These are phyloP conservation scores for Sphaerulina musiva DNA, from an alignment of 2,329 filamentous ascomycete species.

Conservation along the genomic window DNA sequence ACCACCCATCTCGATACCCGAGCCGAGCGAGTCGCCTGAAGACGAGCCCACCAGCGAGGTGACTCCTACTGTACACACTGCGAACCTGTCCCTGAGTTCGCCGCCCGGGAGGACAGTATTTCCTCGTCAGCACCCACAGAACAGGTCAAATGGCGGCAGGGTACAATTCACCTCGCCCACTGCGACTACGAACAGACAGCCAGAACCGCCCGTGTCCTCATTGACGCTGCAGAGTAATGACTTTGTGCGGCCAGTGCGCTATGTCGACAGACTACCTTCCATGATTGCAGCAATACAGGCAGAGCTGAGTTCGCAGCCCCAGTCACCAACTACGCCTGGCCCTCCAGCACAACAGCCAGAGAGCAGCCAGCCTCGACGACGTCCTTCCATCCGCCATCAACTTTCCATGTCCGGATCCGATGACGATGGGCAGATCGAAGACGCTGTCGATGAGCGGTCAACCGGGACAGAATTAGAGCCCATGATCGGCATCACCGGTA, in stretches of 20 bases:
- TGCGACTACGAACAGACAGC: slow-evolving; percentile 13
- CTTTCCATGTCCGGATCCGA: slow-evolving; percentile 77
- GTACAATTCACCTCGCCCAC: slow-evolving; percentile 29
- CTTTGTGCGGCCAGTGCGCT: slow-evolving; percentile 74
- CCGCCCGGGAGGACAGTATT: slow-evolving; percentile 66
- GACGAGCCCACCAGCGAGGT: slow-evolving; percentile 53
- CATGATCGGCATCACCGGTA: slow-evolving; percentile 65
- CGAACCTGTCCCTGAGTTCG: slow-evolving; percentile 59
- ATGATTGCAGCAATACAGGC: slow-evolving; percentile 66
- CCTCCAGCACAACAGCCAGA: slow-evolving; percentile 53
- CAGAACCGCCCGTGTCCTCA: slow-evolving; percentile 27
- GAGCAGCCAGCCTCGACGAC: slow-evolving; percentile 54
- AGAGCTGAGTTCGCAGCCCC: slow-evolving; percentile 76
- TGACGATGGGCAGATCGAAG: slow-evolving; percentile 80
- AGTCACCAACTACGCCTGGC: slow-evolving; percentile 79
- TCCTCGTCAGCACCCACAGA: slow-evolving; percentile 49
- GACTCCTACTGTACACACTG: slow-evolving; percentile 48
- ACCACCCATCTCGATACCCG: slow-evolving; percentile 76
- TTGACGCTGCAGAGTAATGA: slow-evolving; percentile 28
- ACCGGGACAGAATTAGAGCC: slow-evolving; percentile 68
- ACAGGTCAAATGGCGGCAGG: slow-evolving; percentile 37
- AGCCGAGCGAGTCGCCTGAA: slow-evolving; percentile 41
- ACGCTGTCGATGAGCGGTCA: slow-evolving; percentile 70
- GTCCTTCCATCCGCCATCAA: slow-evolving; percentile 84
- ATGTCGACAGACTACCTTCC: slow-evolving; percentile 74